Evolutionary conservation across 495 filamentous ascomycete species (phyloP).

Genomic region (Aspergillus steynii): DNA sequence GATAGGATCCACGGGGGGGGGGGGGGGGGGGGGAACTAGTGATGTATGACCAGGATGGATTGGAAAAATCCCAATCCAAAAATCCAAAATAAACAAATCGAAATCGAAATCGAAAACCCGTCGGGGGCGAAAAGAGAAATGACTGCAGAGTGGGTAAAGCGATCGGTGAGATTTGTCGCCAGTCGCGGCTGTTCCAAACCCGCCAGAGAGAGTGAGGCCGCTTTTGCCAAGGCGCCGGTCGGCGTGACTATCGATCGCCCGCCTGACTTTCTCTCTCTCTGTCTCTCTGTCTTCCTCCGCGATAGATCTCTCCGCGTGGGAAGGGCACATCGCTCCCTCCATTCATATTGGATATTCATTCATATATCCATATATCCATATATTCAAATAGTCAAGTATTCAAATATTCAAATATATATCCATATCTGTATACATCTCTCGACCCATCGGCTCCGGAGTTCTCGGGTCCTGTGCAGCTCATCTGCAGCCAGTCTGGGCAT

Average conservation of each 20-base stretch:
- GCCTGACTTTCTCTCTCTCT: not conserved
- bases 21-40: no score
- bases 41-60: no score
- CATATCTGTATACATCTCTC: not conserved
- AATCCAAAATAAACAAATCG: not conserved
- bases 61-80: no score
- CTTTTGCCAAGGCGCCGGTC: slow-evolving; percentile 10
- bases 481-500: slow-evolving; percentile 18
- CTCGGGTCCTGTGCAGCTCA: slow-evolving; percentile 20
- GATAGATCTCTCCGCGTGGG: no score
- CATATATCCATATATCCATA: not conserved
- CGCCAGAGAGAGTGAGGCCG: slow-evolving; percentile 11
- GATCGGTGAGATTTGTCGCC: slow-evolving; percentile 20
- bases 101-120: no score
- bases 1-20: no score
- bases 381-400: not conserved
- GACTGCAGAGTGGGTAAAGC: not conserved
- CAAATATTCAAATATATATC: no score
- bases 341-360: no score
- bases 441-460: slow-evolving; percentile 4
- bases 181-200: slow-evolving; percentile 28
- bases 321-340: no score
- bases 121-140: no score
- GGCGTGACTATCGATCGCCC: slow-evolving; percentile 1
- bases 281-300: no score